These are phyloP conservation scores for Entophlyctis helioformis DNA, from an alignment of 192 early-diverging fungal genomes.

Conservation along the genomic window DNA sequence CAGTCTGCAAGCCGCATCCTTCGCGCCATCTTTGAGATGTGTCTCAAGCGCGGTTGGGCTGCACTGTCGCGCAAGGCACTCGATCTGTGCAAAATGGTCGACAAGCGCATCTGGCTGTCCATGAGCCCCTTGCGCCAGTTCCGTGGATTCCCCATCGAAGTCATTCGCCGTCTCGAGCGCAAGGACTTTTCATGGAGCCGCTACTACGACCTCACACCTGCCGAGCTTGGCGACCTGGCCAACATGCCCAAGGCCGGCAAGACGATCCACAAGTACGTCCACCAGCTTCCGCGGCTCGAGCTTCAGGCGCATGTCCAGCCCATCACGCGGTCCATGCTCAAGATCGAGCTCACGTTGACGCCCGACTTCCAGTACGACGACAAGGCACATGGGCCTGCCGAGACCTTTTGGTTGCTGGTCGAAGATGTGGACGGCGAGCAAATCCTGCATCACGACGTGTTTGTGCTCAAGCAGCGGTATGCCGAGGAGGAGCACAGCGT, in stretches of 20 bases:
- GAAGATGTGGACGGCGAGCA: conserved; percentile 88
- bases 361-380: conserved; percentile 94
- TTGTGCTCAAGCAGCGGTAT: conserved; percentile 80
- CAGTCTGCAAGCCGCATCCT: conserved; percentile 88
- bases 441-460: conserved; percentile 82
- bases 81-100: conserved; percentile 96
- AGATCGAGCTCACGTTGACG: conserved; percentile 81
- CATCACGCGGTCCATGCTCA: conserved; percentile 79
- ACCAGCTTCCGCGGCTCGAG: conserved; percentile 89
- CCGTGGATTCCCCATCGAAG: conserved; percentile 57
- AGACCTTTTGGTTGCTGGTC: conserved; percentile 89
- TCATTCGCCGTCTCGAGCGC: conserved; percentile 79
- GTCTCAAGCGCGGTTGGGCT: conserved; percentile 86
- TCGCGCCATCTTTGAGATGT: conserved; percentile 95
- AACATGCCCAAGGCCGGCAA: conserved; percentile 81
- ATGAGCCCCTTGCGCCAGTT: conserved; percentile 97
- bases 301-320: conserved; percentile 84
- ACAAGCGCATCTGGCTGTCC: conserved; percentile 85
- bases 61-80: conserved; percentile 78
- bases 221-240: conserved; percentile 86
- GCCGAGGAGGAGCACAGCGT: conserved; percentile 72
- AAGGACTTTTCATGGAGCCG: conserved; percentile 93
- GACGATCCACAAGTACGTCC: conserved; percentile 76
- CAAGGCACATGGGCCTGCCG: conserved; percentile 64
- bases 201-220: conserved; percentile 82